phyloP scores from a whole-genome alignment of 2,329 filamentous ascomycete species.

The Alternaria longipes region DNA sequence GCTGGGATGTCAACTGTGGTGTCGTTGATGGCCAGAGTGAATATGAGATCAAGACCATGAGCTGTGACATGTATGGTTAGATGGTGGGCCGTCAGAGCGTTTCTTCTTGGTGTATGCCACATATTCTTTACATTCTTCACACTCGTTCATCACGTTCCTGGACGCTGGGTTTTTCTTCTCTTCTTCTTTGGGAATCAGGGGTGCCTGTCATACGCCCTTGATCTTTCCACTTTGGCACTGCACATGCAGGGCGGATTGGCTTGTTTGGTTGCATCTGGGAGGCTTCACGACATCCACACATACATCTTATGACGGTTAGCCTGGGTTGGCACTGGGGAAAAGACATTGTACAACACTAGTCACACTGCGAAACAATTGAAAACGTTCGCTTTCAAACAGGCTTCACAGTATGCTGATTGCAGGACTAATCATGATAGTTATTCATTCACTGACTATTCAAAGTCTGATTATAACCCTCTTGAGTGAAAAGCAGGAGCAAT shows the following conservation, averaged over 20 bases:
- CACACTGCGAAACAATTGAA: slow-evolving; percentile 5
- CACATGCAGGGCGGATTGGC: neutral
- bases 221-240: neutral
- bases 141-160: slow-evolving; percentile 22
- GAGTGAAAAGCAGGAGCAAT: neutral
- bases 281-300: slow-evolving; percentile 1
- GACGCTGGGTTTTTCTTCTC: slow-evolving; percentile 15
- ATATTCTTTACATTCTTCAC: slow-evolving; percentile 8
- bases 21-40: slow-evolving; percentile 56
- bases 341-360: neutral
- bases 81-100: neutral
- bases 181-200: neutral
- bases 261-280: neutral
- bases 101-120: slow-evolving; percentile 9
- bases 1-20: slow-evolving; percentile 48
- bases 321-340: neutral
- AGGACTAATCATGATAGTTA: neutral
- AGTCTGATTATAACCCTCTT: neutral
- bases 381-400: neutral
- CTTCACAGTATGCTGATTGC: neutral
- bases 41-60: slow-evolving; percentile 55
- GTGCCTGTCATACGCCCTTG: neutral
- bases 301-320: slow-evolving; percentile 6
- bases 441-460: neutral
- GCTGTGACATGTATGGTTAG: slow-evolving; percentile 38